Conservation (phyloP, 2,329 filamentous ascomycete species). For the Cytospora piceae region DNA sequence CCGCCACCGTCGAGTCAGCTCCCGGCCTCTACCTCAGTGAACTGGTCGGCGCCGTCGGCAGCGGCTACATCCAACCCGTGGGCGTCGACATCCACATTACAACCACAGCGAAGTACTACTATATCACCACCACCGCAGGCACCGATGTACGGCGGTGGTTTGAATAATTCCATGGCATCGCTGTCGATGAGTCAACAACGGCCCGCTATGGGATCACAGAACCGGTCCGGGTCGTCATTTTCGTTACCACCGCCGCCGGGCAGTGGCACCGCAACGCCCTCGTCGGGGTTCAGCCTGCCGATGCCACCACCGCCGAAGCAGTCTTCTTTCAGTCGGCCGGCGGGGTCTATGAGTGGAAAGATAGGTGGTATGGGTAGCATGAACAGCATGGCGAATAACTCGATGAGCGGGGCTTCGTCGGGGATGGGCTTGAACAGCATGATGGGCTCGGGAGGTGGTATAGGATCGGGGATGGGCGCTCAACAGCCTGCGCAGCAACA, state of each 20-base stretch:
- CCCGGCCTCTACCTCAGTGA: conserved; percentile 46
- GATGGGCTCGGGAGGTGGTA: conserved; percentile 35
- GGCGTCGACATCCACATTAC: conserved; percentile 45
- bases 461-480: conserved; percentile 35
- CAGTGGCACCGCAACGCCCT: conserved; percentile 34
- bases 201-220: conserved; percentile 41
- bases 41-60: conserved; percentile 52
- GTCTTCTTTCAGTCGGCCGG: conserved; percentile 32
- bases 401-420: conserved; percentile 9
- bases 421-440: conserved; percentile 30
- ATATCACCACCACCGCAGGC: conserved; percentile 39
- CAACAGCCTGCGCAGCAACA: conserved; percentile 33
- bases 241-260: conserved; percentile 61
- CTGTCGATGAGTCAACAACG: conserved; percentile 50
- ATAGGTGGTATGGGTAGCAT: conserved; percentile 22
- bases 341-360: conserved; percentile 31
- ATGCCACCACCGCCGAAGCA: conserved; percentile 28
- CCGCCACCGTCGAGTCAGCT: conserved; percentile 36
- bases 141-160: conserved; percentile 41
- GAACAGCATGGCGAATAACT: conserved; percentile 27
- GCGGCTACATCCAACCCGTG: conserved; percentile 50
- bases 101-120: conserved; percentile 32
- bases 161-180: conserved; percentile 51
- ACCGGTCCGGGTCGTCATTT: conserved; percentile 50
- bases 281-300: conserved; percentile 49